Conservation (phyloP, 192 early-diverging fungal species). For the Umbelopsis isabellina region DNA sequence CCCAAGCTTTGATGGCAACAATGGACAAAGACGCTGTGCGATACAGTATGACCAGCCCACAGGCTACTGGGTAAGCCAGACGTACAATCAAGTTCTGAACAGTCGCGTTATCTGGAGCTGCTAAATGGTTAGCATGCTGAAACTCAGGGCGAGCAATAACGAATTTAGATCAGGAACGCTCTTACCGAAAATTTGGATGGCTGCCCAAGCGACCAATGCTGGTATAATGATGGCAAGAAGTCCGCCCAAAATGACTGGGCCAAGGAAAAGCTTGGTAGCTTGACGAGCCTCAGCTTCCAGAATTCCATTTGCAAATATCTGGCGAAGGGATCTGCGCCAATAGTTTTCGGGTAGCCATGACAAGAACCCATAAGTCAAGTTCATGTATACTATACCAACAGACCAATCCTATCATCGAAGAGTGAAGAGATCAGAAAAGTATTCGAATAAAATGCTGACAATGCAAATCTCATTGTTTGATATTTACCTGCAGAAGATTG, state of each 20-base stretch:
- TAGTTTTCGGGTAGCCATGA: slow-evolving; percentile 52
- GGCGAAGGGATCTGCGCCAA: slow-evolving; percentile 41
- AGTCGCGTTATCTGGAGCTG: slow-evolving; percentile 29
- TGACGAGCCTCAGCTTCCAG: slow-evolving; percentile 29
- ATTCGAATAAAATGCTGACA: neutral
- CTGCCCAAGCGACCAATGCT: slow-evolving; percentile 39
- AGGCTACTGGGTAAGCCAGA: slow-evolving; percentile 44
- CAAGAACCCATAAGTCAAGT: slow-evolving; percentile 56
- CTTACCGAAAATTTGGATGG: slow-evolving; percentile 35
- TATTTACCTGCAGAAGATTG: slow-evolving; percentile 39
- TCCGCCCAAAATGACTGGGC: slow-evolving; percentile 35
- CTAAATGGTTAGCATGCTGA: neutral
- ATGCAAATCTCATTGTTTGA: neutral
- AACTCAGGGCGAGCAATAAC: neutral
- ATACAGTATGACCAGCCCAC: slow-evolving; percentile 37
- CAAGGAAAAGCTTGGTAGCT: slow-evolving; percentile 41
- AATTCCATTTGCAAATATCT: slow-evolving; percentile 38
- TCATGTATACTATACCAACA: slow-evolving; percentile 70
- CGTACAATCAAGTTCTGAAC: slow-evolving; percentile 33
- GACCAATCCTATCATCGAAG: slow-evolving; percentile 69
- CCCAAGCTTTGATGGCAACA: slow-evolving; percentile 67
- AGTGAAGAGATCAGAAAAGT: no score
- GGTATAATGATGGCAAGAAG: slow-evolving; percentile 42
- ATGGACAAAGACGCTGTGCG: slow-evolving; percentile 33
- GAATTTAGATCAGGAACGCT: neutral